Conservation (phyloP, 1,284 basidiomycete genomes). For the Rugosomyces carneus region DNA sequence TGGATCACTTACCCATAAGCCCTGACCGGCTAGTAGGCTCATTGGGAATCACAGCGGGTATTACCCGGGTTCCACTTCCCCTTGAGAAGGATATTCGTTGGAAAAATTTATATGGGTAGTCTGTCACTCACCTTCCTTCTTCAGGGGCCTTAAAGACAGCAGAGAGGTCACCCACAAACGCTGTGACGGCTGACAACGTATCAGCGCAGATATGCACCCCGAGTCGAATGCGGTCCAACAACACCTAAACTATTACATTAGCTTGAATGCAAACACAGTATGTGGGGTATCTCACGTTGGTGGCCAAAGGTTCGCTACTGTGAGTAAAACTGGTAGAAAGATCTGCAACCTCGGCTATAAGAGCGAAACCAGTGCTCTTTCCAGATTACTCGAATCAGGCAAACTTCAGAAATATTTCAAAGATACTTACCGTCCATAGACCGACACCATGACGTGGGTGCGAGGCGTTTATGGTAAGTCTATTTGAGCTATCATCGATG, state of each 20-base stretch:
- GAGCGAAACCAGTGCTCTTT: constrained; percentile 59
- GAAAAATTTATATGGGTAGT: neutral
- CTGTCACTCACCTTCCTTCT: constrained; percentile 33
- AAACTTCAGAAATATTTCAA: neutral
- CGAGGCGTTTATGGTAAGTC: constrained; percentile 21
- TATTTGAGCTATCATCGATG: constrained; percentile 53
- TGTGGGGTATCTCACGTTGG: constrained; percentile 26
- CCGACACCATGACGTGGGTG: constrained; percentile 30
- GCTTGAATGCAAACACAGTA: neutral
- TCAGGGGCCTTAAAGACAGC: constrained; percentile 32
- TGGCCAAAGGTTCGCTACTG: constrained; percentile 28
- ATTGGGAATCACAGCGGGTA: constrained; percentile 33
- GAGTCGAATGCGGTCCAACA: constrained; percentile 40
- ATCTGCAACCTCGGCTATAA: constrained; percentile 54
- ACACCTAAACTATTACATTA: constrained; percentile 30
- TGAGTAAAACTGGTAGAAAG: constrained; percentile 38
- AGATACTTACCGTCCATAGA: constrained; percentile 65
- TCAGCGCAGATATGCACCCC: constrained; percentile 65
- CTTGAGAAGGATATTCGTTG: neutral
- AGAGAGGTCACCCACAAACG: constrained; percentile 44
- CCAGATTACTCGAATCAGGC: constrained; percentile 11
- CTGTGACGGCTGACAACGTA: constrained; percentile 47
- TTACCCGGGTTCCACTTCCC: constrained; percentile 23
- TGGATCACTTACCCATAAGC: constrained; percentile 29
- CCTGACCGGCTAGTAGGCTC: constrained; percentile 16